Conservation (phyloP, 2,329 filamentous ascomycete genomes). For the Claviceps capensis region DNA sequence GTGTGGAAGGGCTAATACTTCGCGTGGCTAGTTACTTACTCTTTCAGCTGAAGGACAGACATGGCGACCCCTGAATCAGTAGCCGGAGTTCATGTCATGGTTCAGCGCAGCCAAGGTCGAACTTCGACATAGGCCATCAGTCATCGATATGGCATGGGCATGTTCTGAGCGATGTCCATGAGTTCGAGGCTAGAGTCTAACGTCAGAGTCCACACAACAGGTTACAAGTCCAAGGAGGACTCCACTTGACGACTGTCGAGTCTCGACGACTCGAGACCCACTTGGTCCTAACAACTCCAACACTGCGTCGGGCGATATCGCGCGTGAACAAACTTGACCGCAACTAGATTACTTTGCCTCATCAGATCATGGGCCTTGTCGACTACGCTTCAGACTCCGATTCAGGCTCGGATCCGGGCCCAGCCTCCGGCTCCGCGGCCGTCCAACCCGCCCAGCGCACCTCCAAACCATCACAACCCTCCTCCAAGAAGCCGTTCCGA, state of each 20-base stretch:
- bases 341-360: not conserved
- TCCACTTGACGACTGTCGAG: too few relatives aligned
- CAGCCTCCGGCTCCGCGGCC: conserved; percentile 54
- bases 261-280: too few relatives aligned
- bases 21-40: conserved; percentile 14
- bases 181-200: too few relatives aligned
- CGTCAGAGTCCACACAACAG: too few relatives aligned
- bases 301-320: not conserved
- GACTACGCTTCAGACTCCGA: conserved; percentile 54
- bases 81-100: not conserved
- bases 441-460: conserved; percentile 16
- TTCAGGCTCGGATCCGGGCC: conserved; percentile 62
- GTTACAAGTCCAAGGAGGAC: too few relatives aligned
- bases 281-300: not conserved
- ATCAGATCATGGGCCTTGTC: conserved; percentile 54
- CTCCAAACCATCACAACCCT: conserved; percentile 16
- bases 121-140: not conserved
- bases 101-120: not conserved
- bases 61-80: conserved; percentile 10
- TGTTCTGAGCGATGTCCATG: too few relatives aligned
- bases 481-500: conserved; percentile 49
- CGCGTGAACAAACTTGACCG: not conserved
- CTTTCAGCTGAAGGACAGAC: conserved; percentile 26
- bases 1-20: not conserved
- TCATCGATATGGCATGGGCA: too few relatives aligned